A percentile compares a stretch with the other conserved stretches of the same genome.
phyloP scores from a whole-genome alignment of 1,284 basidiomycete genomes.

The Acaromyces ingoldii region DNA sequence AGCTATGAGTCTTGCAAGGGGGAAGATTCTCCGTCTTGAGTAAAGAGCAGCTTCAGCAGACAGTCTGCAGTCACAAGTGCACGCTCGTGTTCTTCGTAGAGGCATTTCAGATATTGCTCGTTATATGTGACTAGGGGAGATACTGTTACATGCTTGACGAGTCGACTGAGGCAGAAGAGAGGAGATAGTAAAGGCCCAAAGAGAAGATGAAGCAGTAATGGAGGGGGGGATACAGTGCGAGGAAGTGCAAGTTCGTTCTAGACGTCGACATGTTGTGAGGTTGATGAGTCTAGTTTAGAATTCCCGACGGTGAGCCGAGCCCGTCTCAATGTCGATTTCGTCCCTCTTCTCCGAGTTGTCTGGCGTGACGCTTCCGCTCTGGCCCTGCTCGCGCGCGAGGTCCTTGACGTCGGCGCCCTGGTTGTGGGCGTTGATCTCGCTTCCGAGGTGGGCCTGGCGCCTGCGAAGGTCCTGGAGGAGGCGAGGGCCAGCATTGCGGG shows the following conservation, averaged over 20 bases:
- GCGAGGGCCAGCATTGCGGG: background rate
- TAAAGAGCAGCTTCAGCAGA: too few relatives aligned
- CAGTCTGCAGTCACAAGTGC: too few relatives aligned
- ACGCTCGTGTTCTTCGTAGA: too few relatives aligned
- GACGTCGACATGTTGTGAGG: background rate
- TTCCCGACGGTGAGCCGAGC: background rate
- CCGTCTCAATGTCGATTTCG: background rate
- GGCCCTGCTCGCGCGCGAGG: background rate
- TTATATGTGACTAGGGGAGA: too few relatives aligned
- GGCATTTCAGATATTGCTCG: too few relatives aligned
- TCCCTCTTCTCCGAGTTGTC: background rate
- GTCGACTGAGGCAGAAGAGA: too few relatives aligned
- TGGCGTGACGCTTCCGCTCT: background rate
- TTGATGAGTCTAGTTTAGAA: background rate
- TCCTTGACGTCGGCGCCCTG: background rate
- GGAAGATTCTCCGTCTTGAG: too few relatives aligned
- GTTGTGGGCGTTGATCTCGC: background rate
- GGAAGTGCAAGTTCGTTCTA: background rate
- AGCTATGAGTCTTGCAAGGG: too few relatives aligned
- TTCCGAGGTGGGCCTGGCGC: background rate
- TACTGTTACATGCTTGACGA: too few relatives aligned
- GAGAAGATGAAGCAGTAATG: background rate
- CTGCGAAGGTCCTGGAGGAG: background rate
- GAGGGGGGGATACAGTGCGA: background rate
- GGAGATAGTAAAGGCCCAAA: background rate